Base-by-base conservation (phyloP, 169 alveolate genomes). In the Plasmodium blacklocki region DNA sequence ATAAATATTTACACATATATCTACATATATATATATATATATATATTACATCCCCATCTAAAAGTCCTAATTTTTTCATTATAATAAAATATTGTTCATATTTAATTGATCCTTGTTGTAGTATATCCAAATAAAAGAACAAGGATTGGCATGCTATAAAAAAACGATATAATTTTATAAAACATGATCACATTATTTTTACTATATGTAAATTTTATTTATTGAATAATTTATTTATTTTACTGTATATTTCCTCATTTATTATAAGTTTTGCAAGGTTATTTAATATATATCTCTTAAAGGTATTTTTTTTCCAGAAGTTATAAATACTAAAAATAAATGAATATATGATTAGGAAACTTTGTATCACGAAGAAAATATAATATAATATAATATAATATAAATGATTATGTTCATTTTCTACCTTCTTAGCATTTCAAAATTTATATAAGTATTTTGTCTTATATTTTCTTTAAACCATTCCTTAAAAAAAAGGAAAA, bases 401-500 rank as follows among this genome's bases (percentile, higher is more conserved):
- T 39, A 39, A 39, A 39, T 39, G 47, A 39, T 39, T 39, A 39
- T 39, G 9, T 5, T 39, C 11, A 26, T 39, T 32, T n/a, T 29
- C 12, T n/a, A 75, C 88, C 62, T 75, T 29, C 47, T n/a, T 11
- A 75, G 74, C 45, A 75, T 23, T 60, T 75, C 88, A 26, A 60
- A 39, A 75, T 75, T 75, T 29, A 75, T 75, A 63, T 75, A 75
- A 15, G 60, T 62, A 26, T 59, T 75, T 39, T 75, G 74, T 19
- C 63, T 75, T 19, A 75, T 70, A 67, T 75, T 62, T 67, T 75
- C 88, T 52, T 75, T 75, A 75, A 75, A 75, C 88, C 88, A 75
- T 59, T 75, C 88, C 88, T 75, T 75, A 8, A 32, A 32, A 39
- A 47, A 19, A 54, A 15, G n/a, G 23, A 56, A 8, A 56, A 56